Base-by-base conservation (phyloP, 345 rosid species). In the Cochlearia excelsa region DNA sequence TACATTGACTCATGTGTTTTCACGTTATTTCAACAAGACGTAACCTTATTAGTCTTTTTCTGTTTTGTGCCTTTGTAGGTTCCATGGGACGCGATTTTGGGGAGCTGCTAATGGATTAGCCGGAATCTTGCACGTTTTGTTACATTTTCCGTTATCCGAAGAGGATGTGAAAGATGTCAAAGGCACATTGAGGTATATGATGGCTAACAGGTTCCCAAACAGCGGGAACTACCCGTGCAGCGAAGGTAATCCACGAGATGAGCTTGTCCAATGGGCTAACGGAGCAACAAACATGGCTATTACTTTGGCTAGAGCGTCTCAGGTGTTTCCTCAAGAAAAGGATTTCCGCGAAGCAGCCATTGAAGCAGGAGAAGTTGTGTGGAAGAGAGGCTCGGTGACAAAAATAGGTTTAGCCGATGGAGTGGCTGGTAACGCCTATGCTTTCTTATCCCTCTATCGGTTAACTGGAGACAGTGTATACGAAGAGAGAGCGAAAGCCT, bases 361-460 rank as follows among this genome's bases (percentile, higher is more conserved):
- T 69, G 98, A 92, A 74, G 98, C 98, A 30, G 96, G 98, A 51
- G 95, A 92, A 66, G 96, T 92, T 1, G 96, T 92, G 33, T 92
- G 96, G 96, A 92, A 84, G 68, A 88, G 70, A 52, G 96, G 96
- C 31, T 74, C 86, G 54, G 80, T 79, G 67, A 88, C 88, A 69
- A 86, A 86, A 68, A 85, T 75, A 5, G 95, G 95, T 30, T 81
- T 92, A 7, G 89, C 89, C 0, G 95, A 92, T 65, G 98, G 96
- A 7, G 80, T 69, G 9, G 77, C 93, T 0, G 98, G 96, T 27
- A 92, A 92, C 51, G 90, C 96, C 0, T 88, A 86, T 3, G 83
- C 90, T 6, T 86, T 88, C 65, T 90, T 88, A 30, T 84, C 98
- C 0, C 90, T 92, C 8, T 68, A 79, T 31, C 81, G 88, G 30